Evolutionary conservation across 2,329 filamentous ascomycete genomes (phyloP).

Genomic region (Teratosphaeria epicoccoides): DNA sequence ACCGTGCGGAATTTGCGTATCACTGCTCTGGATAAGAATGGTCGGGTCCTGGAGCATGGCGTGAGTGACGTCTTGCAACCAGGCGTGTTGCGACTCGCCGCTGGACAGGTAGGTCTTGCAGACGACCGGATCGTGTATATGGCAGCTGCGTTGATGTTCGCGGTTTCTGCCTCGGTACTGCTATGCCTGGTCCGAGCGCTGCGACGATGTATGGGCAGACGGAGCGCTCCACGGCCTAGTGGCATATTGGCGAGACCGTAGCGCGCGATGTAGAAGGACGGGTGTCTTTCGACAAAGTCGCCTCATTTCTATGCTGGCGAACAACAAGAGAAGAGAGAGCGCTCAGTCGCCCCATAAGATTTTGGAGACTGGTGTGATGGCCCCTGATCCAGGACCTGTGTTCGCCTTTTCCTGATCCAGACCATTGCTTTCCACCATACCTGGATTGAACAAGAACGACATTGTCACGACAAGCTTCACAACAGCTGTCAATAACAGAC

Average conservation of each 20-base stretch:
- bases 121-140: background rate
- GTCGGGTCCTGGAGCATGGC: background rate
- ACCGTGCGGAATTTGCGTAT: background rate
- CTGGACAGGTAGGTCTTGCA: background rate
- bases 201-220: background rate
- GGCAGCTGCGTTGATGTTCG: background rate
- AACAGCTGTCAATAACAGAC: constrained; percentile 10
- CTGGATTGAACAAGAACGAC: constrained; percentile 14
- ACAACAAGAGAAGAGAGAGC: too few relatives aligned
- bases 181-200: background rate
- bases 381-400: background rate
- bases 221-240: background rate
- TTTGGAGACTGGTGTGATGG: constrained; percentile 7
- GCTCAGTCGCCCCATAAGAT: constrained; percentile 10
- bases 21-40: constrained; percentile 1
- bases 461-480: constrained; percentile 12
- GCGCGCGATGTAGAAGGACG: too few relatives aligned
- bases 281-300: too few relatives aligned
- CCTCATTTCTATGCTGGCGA: too few relatives aligned
- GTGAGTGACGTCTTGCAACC: background rate
- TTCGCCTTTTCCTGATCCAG: constrained; percentile 6
- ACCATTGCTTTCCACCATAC: constrained; percentile 4
- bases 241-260: background rate
- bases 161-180: background rate
- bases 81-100: background rate